Evolutionary conservation across 148 eudicot genomes (phyloP).

Genomic region (Dianthus caryophyllus): DNA sequence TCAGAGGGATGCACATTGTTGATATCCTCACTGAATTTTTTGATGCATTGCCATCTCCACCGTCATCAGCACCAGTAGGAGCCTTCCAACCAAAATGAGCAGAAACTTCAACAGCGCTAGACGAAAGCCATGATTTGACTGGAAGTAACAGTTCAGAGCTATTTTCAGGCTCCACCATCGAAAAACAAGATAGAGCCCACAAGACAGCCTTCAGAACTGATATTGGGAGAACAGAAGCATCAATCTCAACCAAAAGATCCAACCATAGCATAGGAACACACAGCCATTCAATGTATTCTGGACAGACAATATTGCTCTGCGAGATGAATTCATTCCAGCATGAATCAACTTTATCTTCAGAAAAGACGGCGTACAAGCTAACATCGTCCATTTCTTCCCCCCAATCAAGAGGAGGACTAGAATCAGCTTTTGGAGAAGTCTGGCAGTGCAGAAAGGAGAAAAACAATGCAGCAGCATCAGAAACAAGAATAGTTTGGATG

Average conservation of each 20-base stretch:
- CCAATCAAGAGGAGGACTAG: conserved; percentile 28
- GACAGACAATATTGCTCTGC: conserved; percentile 51
- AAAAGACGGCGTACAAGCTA: conserved; percentile 30
- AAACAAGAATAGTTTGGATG: conserved; percentile 74
- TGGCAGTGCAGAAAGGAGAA: conserved; percentile 47
- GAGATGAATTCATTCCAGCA: conserved; percentile 68
- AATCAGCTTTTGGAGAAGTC: conserved; percentile 27
- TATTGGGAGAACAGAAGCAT: conserved; percentile 62
- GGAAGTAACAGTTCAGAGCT: conserved; percentile 60
- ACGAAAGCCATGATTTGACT: conserved; percentile 60
- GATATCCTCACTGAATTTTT: conserved; percentile 70
- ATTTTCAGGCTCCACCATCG: conserved; percentile 74
- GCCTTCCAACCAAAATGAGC: conserved; percentile 69
- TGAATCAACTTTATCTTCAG: conserved; percentile 44
- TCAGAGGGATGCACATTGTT: conserved; percentile 60
- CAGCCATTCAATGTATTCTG: conserved; percentile 71
- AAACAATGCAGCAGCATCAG: conserved; percentile 85
- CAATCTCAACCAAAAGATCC: conserved; percentile 77
- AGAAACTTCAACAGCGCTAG: conserved; percentile 57
- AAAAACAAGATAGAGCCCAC: conserved; percentile 86
- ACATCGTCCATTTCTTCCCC: conserved; percentile 50
- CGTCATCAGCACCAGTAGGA: conserved; percentile 87
- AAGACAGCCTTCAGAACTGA: conserved; percentile 79
- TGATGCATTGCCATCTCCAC: conserved; percentile 53
- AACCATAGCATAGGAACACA: conserved; percentile 93